A percentile compares a stretch with the other conserved stretches of the same genome.
Conservation (phyloP, 2,329 filamentous ascomycete genomes). For the Byssochlamys sp. region DNA sequence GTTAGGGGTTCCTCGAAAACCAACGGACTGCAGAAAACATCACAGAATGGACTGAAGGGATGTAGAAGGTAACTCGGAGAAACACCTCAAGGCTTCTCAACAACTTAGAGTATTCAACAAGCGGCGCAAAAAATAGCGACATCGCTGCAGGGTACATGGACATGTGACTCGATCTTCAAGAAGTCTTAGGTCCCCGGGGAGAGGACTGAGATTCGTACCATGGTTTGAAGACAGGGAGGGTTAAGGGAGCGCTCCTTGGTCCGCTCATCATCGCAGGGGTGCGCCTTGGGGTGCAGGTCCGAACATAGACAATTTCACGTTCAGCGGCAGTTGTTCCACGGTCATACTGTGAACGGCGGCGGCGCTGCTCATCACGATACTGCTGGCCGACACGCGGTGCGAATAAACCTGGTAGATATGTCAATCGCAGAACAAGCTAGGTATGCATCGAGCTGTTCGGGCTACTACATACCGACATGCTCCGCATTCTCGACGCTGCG, state of each 20-base stretch:
- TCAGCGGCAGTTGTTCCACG: slow-evolving; percentile 66
- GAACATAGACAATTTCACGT: slow-evolving; percentile 45
- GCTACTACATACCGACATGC: slow-evolving; percentile 56
- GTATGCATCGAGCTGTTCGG: background rate
- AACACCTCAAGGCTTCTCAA: background rate
- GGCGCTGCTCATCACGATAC: slow-evolving; percentile 64
- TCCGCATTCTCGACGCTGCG: slow-evolving; percentile 79
- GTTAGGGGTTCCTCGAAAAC: background rate
- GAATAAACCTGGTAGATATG: slow-evolving; percentile 54
- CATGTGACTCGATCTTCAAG: slow-evolving; percentile 1
- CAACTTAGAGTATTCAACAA: background rate
- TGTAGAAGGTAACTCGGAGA: background rate
- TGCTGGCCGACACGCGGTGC: slow-evolving; percentile 68
- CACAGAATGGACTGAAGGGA: background rate
- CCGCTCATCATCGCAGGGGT: slow-evolving; percentile 9
- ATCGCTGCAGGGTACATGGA: background rate
- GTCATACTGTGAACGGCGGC: slow-evolving; percentile 68
- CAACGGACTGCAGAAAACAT: background rate
- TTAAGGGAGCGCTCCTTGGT: slow-evolving; percentile 16
- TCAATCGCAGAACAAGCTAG: background rate
- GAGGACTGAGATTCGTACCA: slow-evolving; percentile 12
- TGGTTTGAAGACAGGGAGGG: slow-evolving; percentile 15
- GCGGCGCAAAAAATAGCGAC: background rate
- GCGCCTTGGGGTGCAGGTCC: slow-evolving; percentile 12
- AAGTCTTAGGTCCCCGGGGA: slow-evolving; percentile 12